Percentiles rank a stretch among this genome's conserved stretches.
These are phyloP conservation scores for Cicer bijugum DNA, from an alignment of 306 rosid species.

Conservation along the genomic window DNA sequence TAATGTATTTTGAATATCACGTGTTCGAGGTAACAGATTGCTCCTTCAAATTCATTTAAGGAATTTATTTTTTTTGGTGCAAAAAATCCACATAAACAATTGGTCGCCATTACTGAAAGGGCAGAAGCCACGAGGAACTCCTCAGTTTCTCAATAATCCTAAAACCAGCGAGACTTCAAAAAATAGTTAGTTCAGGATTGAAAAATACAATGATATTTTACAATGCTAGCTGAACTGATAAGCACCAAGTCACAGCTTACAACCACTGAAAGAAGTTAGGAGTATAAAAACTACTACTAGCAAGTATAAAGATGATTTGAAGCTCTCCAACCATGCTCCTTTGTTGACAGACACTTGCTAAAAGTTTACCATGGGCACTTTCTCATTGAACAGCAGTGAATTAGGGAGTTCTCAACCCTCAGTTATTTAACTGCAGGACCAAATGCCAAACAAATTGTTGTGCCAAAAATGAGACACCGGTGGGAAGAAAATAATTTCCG, in stretches of 20 bases:
- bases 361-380: slow-evolving; percentile 7
- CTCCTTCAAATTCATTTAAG: not conserved
- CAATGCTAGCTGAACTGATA: not conserved
- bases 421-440: not conserved
- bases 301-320: slow-evolving; percentile 15
- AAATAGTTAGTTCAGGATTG: not conserved
- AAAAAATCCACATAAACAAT: not conserved
- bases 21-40: not conserved
- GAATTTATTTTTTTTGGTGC: not conserved
- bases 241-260: slow-evolving; percentile 6
- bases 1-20: slow-evolving; percentile 13
- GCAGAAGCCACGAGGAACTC: not conserved
- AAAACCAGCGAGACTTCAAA: not conserved
- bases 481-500: not conserved
- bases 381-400: slow-evolving; percentile 10
- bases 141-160: not conserved
- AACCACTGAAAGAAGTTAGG: not conserved
- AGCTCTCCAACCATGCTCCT: not conserved
- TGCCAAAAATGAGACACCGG: slow-evolving; percentile 8
- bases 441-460: slow-evolving; percentile 17
- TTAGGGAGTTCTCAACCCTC: not conserved
- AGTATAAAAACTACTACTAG: not conserved
- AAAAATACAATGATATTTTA: slow-evolving; percentile 10
- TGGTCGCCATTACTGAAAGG: not conserved
- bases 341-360: not conserved